Evolutionary conservation across 352 stramenopile genomes (phyloP).

Genomic region (Globisporangium acanthophoron): DNA sequence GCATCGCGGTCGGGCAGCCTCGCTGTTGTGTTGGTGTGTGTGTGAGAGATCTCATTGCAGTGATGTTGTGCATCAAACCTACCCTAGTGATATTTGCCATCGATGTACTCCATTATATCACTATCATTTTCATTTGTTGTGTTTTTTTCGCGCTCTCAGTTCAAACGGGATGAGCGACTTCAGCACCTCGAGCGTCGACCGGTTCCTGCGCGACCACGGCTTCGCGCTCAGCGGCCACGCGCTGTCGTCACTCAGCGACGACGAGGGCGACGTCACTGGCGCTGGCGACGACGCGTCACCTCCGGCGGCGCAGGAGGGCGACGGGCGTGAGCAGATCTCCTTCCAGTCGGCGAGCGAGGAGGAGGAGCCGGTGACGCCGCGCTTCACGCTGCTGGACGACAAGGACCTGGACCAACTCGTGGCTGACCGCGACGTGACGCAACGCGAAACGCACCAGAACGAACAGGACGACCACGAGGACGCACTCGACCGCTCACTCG

Average conservation of each 20-base stretch:
- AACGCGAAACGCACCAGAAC: slow-evolving; percentile 1
- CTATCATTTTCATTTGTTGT: too few relatives aligned
- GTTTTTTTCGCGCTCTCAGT: too few relatives aligned
- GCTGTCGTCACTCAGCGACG: slow-evolving; percentile 30
- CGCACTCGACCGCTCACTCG: slow-evolving; percentile 48
- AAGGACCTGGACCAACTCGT: slow-evolving; percentile 33
- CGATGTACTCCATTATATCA: too few relatives aligned
- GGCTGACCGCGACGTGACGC: not conserved
- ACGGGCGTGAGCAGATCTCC: not conserved
- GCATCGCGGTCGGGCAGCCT: too few relatives aligned
- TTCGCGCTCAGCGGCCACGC: slow-evolving; percentile 37
- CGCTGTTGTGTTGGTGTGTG: too few relatives aligned
- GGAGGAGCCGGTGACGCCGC: slow-evolving; percentile 26
- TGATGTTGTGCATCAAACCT: too few relatives aligned
- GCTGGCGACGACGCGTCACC: too few relatives aligned
- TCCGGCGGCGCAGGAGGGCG: not conserved
- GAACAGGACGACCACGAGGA: slow-evolving; percentile 10
- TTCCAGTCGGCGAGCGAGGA: slow-evolving; percentile 21
- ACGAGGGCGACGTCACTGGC: slow-evolving; percentile 17
- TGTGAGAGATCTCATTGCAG: too few relatives aligned
- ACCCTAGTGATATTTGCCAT: too few relatives aligned
- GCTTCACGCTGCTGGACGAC: slow-evolving; percentile 61
- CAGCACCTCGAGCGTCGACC: slow-evolving; percentile 71
- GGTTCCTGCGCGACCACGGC: slow-evolving; percentile 75
- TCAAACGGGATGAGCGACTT: slow-evolving; percentile 18